phyloP scores from a whole-genome alignment of 441 rosid species.

The Erodium trifolium region DNA sequence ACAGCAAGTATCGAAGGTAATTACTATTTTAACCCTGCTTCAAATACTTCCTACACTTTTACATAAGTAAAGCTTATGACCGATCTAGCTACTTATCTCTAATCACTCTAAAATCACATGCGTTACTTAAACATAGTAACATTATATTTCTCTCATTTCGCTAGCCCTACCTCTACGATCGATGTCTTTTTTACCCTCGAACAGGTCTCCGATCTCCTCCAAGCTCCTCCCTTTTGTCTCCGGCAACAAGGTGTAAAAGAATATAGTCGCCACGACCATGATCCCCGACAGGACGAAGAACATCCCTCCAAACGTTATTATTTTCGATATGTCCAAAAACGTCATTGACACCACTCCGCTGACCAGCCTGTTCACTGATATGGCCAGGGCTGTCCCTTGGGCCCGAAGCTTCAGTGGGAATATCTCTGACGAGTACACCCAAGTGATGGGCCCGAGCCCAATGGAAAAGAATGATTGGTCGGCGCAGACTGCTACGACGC shows the following conservation, averaged over 20 bases:
- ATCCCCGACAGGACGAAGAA: conserved; percentile 42
- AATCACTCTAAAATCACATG: no score
- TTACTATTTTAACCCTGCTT: no score
- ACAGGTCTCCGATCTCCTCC: conserved; percentile 17
- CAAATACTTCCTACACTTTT: no score
- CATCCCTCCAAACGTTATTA: conserved; percentile 39
- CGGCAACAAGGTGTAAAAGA: conserved; percentile 27
- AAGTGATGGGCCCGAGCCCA: conserved; percentile 36
- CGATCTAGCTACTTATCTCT: no score
- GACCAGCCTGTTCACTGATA: conserved; percentile 23
- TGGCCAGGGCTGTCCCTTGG: conserved; percentile 26
- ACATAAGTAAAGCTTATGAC: no score
- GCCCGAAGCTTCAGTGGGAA: conserved; percentile 33
- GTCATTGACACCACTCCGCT: conserved; percentile 43
- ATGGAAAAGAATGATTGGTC: conserved; percentile 25
- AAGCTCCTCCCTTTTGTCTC: conserved; percentile 54
- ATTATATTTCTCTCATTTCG: not conserved
- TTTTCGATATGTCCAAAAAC: conserved; percentile 30
- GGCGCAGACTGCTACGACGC: conserved; percentile 27
- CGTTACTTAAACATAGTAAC: no score
- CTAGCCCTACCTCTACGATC: not conserved
- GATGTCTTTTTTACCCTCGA: not conserved
- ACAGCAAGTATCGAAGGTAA: no score
- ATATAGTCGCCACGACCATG: conserved; percentile 30
- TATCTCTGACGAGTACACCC: conserved; percentile 38